Percentiles rank a stretch among this genome's conserved stretches.
Evolutionary conservation across 179 eudicot species (phyloP).

Genomic region (Actinidia polygama): DNA sequence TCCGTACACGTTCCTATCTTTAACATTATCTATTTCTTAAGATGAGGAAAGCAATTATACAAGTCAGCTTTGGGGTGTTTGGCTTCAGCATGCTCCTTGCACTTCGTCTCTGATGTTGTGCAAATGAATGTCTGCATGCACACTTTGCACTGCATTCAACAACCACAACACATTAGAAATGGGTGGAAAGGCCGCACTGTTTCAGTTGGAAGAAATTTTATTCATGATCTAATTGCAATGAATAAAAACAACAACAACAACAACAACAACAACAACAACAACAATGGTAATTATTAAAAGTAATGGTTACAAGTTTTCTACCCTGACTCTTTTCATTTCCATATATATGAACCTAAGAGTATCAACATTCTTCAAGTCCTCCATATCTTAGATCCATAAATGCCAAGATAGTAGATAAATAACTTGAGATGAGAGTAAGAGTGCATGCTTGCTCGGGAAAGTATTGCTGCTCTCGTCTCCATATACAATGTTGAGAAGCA

Average conservation of each 20-base stretch:
- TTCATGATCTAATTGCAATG: too few relatives aligned
- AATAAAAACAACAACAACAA: too few relatives aligned
- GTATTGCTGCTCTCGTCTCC: background rate
- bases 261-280: too few relatives aligned
- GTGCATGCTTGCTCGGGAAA: background rate
- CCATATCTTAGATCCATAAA: background rate
- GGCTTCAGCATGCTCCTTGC: slow-evolving; percentile 65
- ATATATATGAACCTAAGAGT: too few relatives aligned
- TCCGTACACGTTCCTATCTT: background rate
- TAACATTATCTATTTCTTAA: slow-evolving; percentile 42
- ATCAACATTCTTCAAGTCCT: background rate
- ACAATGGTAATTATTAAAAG: too few relatives aligned
- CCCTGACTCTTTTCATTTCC: too few relatives aligned
- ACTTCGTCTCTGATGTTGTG: slow-evolving; percentile 62
- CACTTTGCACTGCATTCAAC: slow-evolving; percentile 55
- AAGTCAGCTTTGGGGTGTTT: slow-evolving; percentile 56
- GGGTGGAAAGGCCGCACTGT: background rate
- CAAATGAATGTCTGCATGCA: slow-evolving; percentile 71
- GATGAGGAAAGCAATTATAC: slow-evolving; percentile 51
- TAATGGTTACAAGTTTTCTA: too few relatives aligned
- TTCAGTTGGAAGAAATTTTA: too few relatives aligned
- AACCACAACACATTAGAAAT: background rate
- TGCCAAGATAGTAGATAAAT: background rate
- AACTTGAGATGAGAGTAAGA: background rate
- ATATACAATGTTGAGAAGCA: background rate